Evolutionary conservation across 306 rosid species (phyloP).

Genomic region (Quercus parvula): DNA sequence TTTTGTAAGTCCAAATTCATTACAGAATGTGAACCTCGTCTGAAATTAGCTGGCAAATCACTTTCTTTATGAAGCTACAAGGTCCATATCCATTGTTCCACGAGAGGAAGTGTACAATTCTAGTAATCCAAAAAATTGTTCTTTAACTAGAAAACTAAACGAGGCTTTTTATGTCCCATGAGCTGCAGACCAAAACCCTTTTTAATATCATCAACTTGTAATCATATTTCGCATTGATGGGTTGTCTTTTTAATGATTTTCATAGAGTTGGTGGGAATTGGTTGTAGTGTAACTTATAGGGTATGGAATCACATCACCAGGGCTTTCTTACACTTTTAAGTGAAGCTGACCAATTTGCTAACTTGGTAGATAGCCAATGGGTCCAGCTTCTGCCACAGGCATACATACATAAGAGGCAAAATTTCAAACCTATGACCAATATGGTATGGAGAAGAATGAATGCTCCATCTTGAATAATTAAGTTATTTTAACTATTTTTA

Average conservation of each 20-base stretch:
- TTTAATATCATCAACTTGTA: not conserved
- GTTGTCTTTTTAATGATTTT: not conserved
- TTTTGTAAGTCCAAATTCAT: not conserved
- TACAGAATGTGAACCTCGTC: not conserved
- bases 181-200: slow-evolving; percentile 17
- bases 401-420: too few relatives aligned
- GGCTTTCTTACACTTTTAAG: not conserved
- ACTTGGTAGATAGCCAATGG: too few relatives aligned
- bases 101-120: slow-evolving; percentile 1
- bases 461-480: too few relatives aligned
- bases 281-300: slow-evolving; percentile 2
- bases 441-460: too few relatives aligned
- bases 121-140: not conserved
- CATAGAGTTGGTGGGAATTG: slow-evolving; percentile 23
- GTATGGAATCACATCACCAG: slow-evolving; percentile 14
- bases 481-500: too few relatives aligned
- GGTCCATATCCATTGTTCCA: slow-evolving; percentile 16
- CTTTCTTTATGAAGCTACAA: slow-evolving; percentile 10
- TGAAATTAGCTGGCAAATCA: slow-evolving; percentile 22
- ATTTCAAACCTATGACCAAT: too few relatives aligned
- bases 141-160: not conserved
- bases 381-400: too few relatives aligned
- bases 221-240: slow-evolving; percentile 13
- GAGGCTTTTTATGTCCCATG: not conserved
- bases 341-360: not conserved